These are phyloP conservation scores for Aspergillus ruber DNA, from an alignment of 2,329 filamentous ascomycete species.

Conservation along the genomic window DNA sequence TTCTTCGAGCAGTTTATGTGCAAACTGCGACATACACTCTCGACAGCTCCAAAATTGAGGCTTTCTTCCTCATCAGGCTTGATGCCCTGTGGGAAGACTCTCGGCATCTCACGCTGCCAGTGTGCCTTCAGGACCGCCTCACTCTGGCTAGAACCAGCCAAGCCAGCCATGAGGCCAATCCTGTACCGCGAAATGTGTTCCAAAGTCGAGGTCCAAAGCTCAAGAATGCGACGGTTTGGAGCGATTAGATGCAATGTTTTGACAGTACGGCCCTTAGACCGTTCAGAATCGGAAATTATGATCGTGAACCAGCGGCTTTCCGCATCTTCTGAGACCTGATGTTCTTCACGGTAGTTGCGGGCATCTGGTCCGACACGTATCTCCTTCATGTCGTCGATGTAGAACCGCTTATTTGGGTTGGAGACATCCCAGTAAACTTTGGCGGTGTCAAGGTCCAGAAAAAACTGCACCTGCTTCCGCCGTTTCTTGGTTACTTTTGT, in stretches of 20 bases:
- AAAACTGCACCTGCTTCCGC: slow-evolving; percentile 64
- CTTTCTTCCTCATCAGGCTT: slow-evolving; percentile 55
- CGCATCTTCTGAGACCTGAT: slow-evolving; percentile 59
- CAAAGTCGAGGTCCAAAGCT: slow-evolving; percentile 76
- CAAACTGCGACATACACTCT: slow-evolving; percentile 77
- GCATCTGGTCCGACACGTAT: slow-evolving; percentile 79
- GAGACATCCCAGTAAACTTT: slow-evolving; percentile 83
- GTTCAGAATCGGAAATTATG: slow-evolving; percentile 72
- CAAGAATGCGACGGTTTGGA: slow-evolving; percentile 62
- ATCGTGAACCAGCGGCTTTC: slow-evolving; percentile 82
- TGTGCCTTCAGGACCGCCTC: slow-evolving; percentile 75
- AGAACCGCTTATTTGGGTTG: slow-evolving; percentile 74
- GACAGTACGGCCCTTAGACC: slow-evolving; percentile 60
- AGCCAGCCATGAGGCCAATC: slow-evolving; percentile 80
- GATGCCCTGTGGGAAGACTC: slow-evolving; percentile 47
- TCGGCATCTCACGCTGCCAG: slow-evolving; percentile 79
- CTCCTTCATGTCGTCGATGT: slow-evolving; percentile 91
- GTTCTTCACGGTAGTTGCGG: slow-evolving; percentile 82
- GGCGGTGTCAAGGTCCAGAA: slow-evolving; percentile 73
- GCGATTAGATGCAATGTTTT: slow-evolving; percentile 88
- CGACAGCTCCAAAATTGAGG: slow-evolving; percentile 71
- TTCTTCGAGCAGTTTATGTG: slow-evolving; percentile 84
- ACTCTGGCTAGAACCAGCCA: slow-evolving; percentile 69
- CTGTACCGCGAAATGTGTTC: slow-evolving; percentile 79
- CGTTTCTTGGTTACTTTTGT: slow-evolving; percentile 82